These are phyloP conservation scores for Suhomyces atakaporum DNA, from an alignment of 1,139 yeast species.

Conservation along the genomic window DNA sequence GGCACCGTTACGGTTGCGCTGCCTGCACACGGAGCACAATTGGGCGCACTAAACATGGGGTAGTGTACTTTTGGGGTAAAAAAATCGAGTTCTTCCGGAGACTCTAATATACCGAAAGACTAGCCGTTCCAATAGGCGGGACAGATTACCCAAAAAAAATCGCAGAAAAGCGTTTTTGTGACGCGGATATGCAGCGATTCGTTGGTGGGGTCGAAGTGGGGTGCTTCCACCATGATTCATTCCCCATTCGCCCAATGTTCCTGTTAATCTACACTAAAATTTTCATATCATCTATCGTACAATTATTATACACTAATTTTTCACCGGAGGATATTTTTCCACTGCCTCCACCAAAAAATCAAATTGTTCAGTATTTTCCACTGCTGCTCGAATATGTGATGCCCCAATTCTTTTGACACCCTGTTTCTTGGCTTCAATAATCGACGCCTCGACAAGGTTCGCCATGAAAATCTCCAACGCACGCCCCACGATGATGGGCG, in stretches of 20 bases:
- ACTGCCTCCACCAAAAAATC: slow-evolving; percentile 83
- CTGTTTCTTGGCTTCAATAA: slow-evolving; percentile 70
- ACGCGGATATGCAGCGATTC: background rate
- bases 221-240: background rate
- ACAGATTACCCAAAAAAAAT: background rate
- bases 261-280: no score
- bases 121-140: slow-evolving; percentile 5
- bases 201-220: background rate
- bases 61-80: slow-evolving; percentile 1
- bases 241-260: no score
- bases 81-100: background rate
- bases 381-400: slow-evolving; percentile 81
- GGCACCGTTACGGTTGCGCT: no score
- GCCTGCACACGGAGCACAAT: no score
- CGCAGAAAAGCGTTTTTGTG: background rate
- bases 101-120: slow-evolving; percentile 2
- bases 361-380: slow-evolving; percentile 83
- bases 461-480: slow-evolving; percentile 93
- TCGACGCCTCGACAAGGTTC: slow-evolving; percentile 81
- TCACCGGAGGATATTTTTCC: slow-evolving; percentile 55
- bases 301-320: slow-evolving; percentile 21
- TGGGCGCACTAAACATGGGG: slow-evolving; percentile 1
- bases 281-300: no score
- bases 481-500: slow-evolving; percentile 94
- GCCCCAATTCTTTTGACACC: slow-evolving; percentile 85